These are phyloP conservation scores for Chiua virens DNA, from an alignment of 768 basidiomycete genomes.

Conservation along the genomic window DNA sequence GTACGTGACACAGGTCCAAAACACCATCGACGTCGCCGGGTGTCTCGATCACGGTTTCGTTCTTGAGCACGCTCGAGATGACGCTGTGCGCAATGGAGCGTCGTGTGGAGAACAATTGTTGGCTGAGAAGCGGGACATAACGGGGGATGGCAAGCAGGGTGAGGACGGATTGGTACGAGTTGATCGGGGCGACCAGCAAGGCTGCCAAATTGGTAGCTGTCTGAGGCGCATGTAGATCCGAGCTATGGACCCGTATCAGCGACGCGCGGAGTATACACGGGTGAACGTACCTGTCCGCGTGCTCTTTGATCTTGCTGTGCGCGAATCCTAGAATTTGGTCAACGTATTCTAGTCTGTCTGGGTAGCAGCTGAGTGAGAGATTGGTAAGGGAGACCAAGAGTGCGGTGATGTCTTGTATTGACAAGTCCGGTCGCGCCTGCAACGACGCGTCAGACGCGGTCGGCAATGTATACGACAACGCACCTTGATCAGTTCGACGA, in stretches of 20 bases:
- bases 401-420: constrained; percentile 97
- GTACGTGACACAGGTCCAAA: constrained; percentile 86
- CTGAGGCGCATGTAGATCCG: constrained; percentile 85
- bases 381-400: constrained; percentile 94
- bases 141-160: constrained; percentile 95
- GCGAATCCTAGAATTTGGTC: constrained; percentile 94
- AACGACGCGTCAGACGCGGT: constrained; percentile 1
- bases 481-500: constrained; percentile 96
- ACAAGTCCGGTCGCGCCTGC: constrained; percentile 94
- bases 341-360: constrained; percentile 94
- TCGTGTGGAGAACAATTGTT: constrained; percentile 88
- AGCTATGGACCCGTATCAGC: constrained; percentile 39
- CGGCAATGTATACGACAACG: constrained; percentile 15
- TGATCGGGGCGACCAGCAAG: constrained; percentile 90
- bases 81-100: constrained; percentile 93
- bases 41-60: constrained; percentile 91
- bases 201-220: constrained; percentile 90
- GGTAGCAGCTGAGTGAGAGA: constrained; percentile 94
- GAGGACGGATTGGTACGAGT: constrained; percentile 93
- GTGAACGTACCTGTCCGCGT: constrained; percentile 63
- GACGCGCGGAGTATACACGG: not conserved
- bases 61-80: constrained; percentile 92
- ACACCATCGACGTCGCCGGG: constrained; percentile 95
- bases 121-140: constrained; percentile 78
- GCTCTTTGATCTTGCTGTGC: constrained; percentile 82